A percentile compares a stretch with the other conserved stretches of the same genome.
phyloP scores from a whole-genome alignment of 2,329 filamentous ascomycete genomes.

The Penicillium sp. region DNA sequence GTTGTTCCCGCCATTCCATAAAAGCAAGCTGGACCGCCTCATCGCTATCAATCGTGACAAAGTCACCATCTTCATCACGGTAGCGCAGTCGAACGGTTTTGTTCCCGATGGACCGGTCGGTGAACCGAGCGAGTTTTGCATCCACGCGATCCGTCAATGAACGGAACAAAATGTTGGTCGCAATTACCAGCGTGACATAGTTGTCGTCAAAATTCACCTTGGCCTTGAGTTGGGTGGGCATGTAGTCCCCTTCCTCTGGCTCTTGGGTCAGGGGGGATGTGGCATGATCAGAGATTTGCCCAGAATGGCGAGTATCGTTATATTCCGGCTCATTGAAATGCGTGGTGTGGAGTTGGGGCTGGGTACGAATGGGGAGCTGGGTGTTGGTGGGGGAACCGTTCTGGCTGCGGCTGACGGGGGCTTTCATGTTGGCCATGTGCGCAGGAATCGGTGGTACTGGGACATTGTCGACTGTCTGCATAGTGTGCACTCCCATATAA shows the following conservation, averaged over 20 bases:
- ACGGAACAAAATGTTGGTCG: conserved; percentile 91
- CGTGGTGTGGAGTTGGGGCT: conserved; percentile 44
- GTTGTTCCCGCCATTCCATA: conserved; percentile 84
- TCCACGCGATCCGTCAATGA: conserved; percentile 94
- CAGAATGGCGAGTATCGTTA: conserved; percentile 31
- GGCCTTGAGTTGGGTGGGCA: conserved; percentile 82
- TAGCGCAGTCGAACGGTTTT: conserved; percentile 86
- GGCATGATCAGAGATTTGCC: conserved; percentile 30
- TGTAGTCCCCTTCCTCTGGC: conserved; percentile 41
- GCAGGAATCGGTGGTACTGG: conserved; percentile 76
- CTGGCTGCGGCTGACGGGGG: conserved; percentile 70
- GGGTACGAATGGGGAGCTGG: conserved; percentile 60
- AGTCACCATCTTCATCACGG: conserved; percentile 87
- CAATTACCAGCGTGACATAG: conserved; percentile 92
- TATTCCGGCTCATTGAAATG: conserved; percentile 43
- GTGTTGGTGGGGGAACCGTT: conserved; percentile 72
- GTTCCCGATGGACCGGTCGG: conserved; percentile 75
- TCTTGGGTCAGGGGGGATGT: conserved; percentile 37
- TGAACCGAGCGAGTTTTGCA: conserved; percentile 85
- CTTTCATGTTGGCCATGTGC: conserved; percentile 61
- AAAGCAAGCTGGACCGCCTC: conserved; percentile 97
- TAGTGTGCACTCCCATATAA: conserved; percentile 54
- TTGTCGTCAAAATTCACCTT: conserved; percentile 91
- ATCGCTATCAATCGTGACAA: conserved; percentile 88
- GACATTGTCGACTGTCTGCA: conserved; percentile 55